These are phyloP conservation scores for Magnolia sinica DNA, from an alignment of 164 flowering plant species.

Conservation along the genomic window DNA sequence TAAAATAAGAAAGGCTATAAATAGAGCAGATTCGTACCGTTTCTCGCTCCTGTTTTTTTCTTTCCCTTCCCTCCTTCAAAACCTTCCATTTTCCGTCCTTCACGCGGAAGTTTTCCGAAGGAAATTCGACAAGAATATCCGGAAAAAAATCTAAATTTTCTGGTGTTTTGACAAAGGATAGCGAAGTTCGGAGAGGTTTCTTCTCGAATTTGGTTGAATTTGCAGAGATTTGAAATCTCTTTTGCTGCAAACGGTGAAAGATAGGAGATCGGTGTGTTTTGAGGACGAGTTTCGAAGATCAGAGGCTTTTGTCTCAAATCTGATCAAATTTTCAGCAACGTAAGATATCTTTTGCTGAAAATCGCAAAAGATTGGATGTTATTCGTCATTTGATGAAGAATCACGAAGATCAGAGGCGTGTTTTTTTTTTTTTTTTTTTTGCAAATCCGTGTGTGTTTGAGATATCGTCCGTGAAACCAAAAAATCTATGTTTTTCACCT, in stretches of 20 bases:
- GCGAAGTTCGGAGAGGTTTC: background rate
- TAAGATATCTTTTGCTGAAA: background rate
- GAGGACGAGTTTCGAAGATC: background rate
- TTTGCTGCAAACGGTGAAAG: background rate
- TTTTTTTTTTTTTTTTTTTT: background rate
- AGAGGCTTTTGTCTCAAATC: background rate
- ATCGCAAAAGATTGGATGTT: background rate
- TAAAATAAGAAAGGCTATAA: no score
- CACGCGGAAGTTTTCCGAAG: background rate
- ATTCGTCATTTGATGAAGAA: background rate
- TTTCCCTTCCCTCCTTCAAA: background rate
- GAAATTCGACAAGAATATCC: background rate
- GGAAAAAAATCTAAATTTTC: background rate
- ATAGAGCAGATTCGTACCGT: no score
- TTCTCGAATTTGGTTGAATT: background rate
- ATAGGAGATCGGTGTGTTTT: background rate
- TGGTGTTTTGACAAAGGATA: background rate
- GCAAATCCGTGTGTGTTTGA: no score
- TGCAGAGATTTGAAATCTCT: background rate
- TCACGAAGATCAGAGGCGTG: background rate
- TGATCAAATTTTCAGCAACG: background rate
- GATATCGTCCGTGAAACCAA: no score
- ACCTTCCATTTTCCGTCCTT: background rate
- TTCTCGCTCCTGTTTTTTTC: no score
- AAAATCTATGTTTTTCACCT: no score